phyloP scores from a whole-genome alignment of 768 basidiomycete genomes.

The Suillus occidentalis region DNA sequence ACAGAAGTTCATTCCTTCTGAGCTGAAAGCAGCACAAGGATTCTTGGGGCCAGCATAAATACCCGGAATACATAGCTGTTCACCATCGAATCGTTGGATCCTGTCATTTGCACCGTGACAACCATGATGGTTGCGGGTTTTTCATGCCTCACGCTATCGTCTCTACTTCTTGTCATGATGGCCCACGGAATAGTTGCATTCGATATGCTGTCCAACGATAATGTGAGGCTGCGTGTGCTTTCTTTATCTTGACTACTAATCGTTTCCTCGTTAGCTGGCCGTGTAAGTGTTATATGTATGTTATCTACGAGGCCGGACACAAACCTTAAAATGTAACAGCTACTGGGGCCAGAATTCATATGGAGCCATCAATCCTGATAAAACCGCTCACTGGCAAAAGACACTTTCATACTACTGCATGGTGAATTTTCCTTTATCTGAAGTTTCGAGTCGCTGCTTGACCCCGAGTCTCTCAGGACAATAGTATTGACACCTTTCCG shows the following conservation, averaged over 20 bases:
- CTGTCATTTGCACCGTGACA: not conserved
- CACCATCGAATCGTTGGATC: not conserved
- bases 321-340: slow-evolving; percentile 11
- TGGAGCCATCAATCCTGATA: slow-evolving; percentile 45
- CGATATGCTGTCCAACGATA: slow-evolving; percentile 24
- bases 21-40: not conserved
- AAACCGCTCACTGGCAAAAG: slow-evolving; percentile 34
- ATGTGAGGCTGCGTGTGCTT: slow-evolving; percentile 17
- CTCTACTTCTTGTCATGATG: not conserved
- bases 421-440: slow-evolving; percentile 8
- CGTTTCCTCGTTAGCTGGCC: slow-evolving; percentile 16
- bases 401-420: slow-evolving; percentile 33
- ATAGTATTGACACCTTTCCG: slow-evolving; percentile 57
- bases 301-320: not conserved
- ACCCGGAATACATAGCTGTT: not conserved
- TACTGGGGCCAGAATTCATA: slow-evolving; percentile 64
- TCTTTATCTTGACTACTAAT: not conserved
- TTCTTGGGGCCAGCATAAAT: not conserved
- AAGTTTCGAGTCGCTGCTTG: not conserved
- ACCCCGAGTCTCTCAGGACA: slow-evolving; percentile 39
- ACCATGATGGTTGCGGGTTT: not conserved
- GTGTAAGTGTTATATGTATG: slow-evolving; percentile 18
- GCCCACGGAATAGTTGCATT: slow-evolving; percentile 15
- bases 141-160: not conserved
- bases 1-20: not conserved